Conservation (phyloP, 208 protist species). For the Acanthamoeba sp. region DNA sequence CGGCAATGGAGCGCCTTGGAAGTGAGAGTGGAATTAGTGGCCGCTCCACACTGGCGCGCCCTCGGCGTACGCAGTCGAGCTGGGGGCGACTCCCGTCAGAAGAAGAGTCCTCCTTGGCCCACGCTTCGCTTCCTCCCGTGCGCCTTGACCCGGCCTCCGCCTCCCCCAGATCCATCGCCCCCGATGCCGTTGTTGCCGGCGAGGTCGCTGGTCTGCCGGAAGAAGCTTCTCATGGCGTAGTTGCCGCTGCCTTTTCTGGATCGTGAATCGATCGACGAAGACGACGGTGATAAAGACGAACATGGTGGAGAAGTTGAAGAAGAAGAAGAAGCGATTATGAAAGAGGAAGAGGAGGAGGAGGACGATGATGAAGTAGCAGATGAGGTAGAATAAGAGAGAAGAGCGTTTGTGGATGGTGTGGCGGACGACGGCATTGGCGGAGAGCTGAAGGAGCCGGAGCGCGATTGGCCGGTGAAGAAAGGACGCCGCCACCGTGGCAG, state of each 20-base stretch:
- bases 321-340: too few species aligned
- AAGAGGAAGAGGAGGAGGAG: not conserved
- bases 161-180: not conserved
- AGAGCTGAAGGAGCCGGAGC: not conserved
- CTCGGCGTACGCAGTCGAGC: too few species aligned
- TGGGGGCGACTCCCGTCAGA: not conserved
- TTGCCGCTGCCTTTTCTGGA: not conserved
- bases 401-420: not conserved
- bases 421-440: not conserved
- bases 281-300: not conserved
- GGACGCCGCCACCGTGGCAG: slow-evolving; percentile 1
- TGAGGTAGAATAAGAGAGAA: not conserved
- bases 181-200: not conserved
- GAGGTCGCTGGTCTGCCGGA: not conserved
- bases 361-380: not conserved
- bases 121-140: not conserved
- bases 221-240: not conserved
- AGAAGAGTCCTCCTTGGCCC: not conserved
- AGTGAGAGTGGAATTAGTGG: too few species aligned
- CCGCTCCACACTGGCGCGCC: too few species aligned
- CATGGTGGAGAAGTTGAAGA: not conserved
- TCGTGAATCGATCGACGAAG: too few species aligned
- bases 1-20: too few species aligned
- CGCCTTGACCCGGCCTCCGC: not conserved
- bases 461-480: not conserved